Conservation (phyloP, 495 filamentous ascomycete species). For the Daldinia decipiens region DNA sequence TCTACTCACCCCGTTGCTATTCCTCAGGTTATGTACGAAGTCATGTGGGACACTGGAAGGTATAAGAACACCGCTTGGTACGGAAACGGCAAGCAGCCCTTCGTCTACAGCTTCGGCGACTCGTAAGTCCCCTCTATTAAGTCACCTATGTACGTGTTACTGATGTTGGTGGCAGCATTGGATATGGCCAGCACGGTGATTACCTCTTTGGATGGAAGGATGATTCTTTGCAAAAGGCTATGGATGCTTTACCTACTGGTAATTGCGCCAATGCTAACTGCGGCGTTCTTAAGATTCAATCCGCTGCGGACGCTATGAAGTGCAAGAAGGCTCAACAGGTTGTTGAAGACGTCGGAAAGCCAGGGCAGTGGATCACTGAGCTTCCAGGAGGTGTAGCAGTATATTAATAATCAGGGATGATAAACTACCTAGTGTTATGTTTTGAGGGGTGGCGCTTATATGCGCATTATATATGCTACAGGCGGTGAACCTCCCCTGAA, state of each 20-base stretch:
- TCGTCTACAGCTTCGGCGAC: conserved; percentile 58
- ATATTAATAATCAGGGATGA: neutral
- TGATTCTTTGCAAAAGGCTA: conserved; percentile 52
- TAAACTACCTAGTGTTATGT: no score
- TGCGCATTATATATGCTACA: no score
- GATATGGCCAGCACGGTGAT: conserved; percentile 55
- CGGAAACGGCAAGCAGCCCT: conserved; percentile 54
- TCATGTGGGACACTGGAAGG: conserved; percentile 51
- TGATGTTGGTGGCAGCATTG: conserved; percentile 37
- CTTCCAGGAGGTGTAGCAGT: conserved; percentile 25
- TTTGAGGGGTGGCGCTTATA: no score
- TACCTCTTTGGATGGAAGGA: conserved; percentile 60
- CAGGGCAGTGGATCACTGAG: conserved; percentile 25
- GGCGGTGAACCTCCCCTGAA: no score
- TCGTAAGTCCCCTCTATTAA: conserved; percentile 43
- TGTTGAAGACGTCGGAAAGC: conserved; percentile 45
- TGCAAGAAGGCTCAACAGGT: conserved; percentile 51
- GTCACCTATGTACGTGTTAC: conserved; percentile 15
- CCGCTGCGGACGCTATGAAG: conserved; percentile 44
- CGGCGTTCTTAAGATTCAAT: conserved; percentile 50
- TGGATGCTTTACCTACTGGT: conserved; percentile 49
- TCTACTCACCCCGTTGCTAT: conserved; percentile 50
- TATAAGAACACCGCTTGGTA: conserved; percentile 55
- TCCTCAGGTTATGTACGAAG: conserved; percentile 54
- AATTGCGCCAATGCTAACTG: conserved; percentile 51